These are phyloP conservation scores for Globisporangium yorkense DNA, from an alignment of 352 stramenopile genomes.

Conservation along the genomic window DNA sequence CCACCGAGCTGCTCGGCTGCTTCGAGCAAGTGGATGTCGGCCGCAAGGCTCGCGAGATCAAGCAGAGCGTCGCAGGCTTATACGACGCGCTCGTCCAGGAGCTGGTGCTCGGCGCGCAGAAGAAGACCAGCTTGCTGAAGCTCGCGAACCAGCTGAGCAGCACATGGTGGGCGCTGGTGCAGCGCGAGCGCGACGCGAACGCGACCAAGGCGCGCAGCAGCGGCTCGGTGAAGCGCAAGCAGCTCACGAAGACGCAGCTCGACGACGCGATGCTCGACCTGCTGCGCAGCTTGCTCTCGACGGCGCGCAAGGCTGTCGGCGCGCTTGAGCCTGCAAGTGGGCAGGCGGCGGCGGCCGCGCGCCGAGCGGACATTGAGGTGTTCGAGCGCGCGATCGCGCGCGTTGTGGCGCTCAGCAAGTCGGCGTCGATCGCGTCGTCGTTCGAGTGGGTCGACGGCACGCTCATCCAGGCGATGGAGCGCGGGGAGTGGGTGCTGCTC, in stretches of 20 bases:
- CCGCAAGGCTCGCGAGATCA: conserved; percentile 73
- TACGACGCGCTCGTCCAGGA: conserved; percentile 42
- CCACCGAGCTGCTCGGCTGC: conserved; percentile 98
- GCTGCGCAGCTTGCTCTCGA: conserved; percentile 37
- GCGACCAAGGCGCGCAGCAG: conserved; percentile 8
- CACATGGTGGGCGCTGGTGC: conserved; percentile 44
- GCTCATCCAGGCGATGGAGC: conserved; percentile 96
- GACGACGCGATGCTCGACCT: conserved; percentile 55
- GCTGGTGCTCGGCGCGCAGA: conserved; percentile 23
- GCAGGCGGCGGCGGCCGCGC: not conserved
- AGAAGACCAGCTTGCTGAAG: conserved; percentile 27
- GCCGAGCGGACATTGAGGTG: conserved; percentile 8
- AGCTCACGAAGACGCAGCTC: conserved; percentile 60
- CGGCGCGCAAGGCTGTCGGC: conserved; percentile 25
- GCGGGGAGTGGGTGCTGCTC: conserved; percentile 98
- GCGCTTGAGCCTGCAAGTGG: not conserved
- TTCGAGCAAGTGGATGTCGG: conserved; percentile 98
- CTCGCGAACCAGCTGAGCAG: conserved; percentile 30
- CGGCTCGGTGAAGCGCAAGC: conserved; percentile 19
- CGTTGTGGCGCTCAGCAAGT: conserved; percentile 58
- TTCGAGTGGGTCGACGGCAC: conserved; percentile 99
- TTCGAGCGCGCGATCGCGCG: conserved; percentile 24
- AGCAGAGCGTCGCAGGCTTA: conserved; percentile 31
- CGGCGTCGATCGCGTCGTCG: conserved; percentile 55
- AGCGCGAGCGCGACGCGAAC: conserved; percentile 32